A percentile compares a stretch with the other conserved stretches of the same genome.
These are phyloP conservation scores for Coemansia sp. DNA, from an alignment of 192 early-diverging fungal genomes.

Conservation along the genomic window DNA sequence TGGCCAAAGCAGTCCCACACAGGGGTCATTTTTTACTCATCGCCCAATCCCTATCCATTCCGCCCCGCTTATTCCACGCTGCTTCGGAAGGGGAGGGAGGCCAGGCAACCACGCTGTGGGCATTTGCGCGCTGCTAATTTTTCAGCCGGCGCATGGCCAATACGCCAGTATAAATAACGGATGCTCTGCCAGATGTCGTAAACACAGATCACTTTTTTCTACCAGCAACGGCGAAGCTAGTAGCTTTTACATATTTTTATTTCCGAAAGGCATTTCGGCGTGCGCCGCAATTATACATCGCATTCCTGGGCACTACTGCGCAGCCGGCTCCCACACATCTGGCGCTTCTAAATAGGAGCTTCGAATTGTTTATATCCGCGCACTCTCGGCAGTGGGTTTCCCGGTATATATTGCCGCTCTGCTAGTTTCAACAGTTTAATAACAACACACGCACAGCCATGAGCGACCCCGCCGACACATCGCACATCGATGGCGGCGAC, in stretches of 20 bases:
- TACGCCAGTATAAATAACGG: background rate
- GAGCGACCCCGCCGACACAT: conserved; percentile 26
- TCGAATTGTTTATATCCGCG: background rate
- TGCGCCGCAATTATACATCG: background rate
- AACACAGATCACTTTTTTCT: conserved; percentile 1
- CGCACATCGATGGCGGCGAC: conserved; percentile 52
- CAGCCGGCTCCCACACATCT: background rate
- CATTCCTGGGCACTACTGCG: too few species aligned
- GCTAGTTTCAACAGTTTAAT: too few species aligned
- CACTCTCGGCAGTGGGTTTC: too few species aligned
- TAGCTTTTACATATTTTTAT: background rate
- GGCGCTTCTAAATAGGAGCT: background rate
- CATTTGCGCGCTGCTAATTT: background rate
- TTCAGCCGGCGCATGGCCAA: too few species aligned
- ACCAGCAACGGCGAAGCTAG: background rate
- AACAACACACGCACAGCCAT: background rate
- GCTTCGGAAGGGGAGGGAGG: background rate
- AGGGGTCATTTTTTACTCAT: background rate
- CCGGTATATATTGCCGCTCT: too few species aligned
- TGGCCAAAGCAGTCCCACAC: conserved; percentile 1
- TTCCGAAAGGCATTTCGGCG: background rate
- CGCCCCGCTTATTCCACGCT: too few species aligned
- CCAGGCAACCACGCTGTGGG: too few species aligned
- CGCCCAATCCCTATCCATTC: conserved; percentile 7
- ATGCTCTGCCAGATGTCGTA: background rate